Base-by-base conservation (phyloP, 768 basidiomycete species). In the Hypholoma fasciculare region DNA sequence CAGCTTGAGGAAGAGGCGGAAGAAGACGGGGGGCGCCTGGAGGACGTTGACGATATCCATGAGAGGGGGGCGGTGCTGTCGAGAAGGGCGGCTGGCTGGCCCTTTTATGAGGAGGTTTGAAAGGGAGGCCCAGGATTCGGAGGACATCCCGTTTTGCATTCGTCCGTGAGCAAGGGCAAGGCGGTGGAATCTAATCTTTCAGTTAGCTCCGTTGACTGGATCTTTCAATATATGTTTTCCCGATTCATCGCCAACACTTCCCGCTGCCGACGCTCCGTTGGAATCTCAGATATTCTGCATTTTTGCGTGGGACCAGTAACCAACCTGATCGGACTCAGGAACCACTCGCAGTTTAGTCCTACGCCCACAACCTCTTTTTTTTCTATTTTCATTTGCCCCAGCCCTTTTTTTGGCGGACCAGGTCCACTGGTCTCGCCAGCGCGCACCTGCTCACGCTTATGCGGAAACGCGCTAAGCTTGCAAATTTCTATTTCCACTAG, bases 1-100 rank as follows among this genome's bases (percentile, higher is more conserved):
- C 14, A 83, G 74, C 49, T 76, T 74, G 52, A 84, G 59, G 59
- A 85, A 72, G 44, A 82, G 72, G 42, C 76, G 74, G 59, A 85
- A 69, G 57, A 86, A 72, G 19, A 81, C 75, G 46, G 79, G 73
- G 23, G 85, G 84, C 1, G 82, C 82, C 26, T 83, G 82, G 59
- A 87, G 73, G 57, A 86, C 65, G 54, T 71, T 73, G 60, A 76
- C 67, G 57, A 78, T 63, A 61, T 78, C 73, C 79, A 81, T 79
- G 60, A 39, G 56, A 49, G 20, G 60, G 61, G 55, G 42, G 58
- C 34, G 34, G 50, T 26, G 27, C 30, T 50, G 48, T 30, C 55
- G 55, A 49, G 44, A 27, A 12, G 47, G 48, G 57, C 46, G 26
- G 27, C 50, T 51, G 36, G 39, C 58, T 40, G 54, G 58, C 58